Base-by-base conservation (phyloP, 306 rosid genomes). In the Alnus glutinosa region DNA sequence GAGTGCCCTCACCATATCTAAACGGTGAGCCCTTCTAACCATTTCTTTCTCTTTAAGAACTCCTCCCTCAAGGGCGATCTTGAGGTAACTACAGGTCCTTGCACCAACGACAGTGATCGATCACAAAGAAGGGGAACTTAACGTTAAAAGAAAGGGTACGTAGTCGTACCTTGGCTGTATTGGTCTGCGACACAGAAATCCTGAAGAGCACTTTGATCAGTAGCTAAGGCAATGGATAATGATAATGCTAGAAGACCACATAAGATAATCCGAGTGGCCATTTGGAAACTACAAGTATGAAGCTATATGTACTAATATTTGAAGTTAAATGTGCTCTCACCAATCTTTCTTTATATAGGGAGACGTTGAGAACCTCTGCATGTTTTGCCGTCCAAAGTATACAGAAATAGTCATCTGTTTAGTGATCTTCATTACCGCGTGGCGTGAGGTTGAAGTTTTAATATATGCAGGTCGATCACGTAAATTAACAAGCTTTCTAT, bases 181-280 rank as follows among this genome's bases (percentile, higher is more conserved):
- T 64, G 30, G 75, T 86, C 87, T 5, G 83, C 85, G 15, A 83
- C 87, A n/a, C 87, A 86, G 63, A 86, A 80, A 78, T 86, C 87
- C 75, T 86, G 89, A 34, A 86, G 87, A n/a, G 85, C 85, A 44
- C 39, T 79, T 2, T 61, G 77, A 71, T 83, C 85, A 0, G 70
- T 54, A 30, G 85, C 85, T 7, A 66, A 19, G n/a, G 46, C 73
- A 2, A 75, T 36, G 2, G 51, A 3, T 19, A 67, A 39, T 39
- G 28, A 67, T 18, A 67, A 42, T 39, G 34, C 30, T 16, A 67
- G 51, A 1, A 42, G 15, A 12, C 72, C 51, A 39, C 9, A 67
- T 9, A 42, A 44, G 72, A 67, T 10, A 16, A 67, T 9, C 19
- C 9, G 72, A 10, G 32, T 3, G 14, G 51, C 49, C 51, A 67